Evolutionary conservation across 2,329 filamentous ascomycete genomes (phyloP).

Genomic region (Trichoderma gracile): DNA sequence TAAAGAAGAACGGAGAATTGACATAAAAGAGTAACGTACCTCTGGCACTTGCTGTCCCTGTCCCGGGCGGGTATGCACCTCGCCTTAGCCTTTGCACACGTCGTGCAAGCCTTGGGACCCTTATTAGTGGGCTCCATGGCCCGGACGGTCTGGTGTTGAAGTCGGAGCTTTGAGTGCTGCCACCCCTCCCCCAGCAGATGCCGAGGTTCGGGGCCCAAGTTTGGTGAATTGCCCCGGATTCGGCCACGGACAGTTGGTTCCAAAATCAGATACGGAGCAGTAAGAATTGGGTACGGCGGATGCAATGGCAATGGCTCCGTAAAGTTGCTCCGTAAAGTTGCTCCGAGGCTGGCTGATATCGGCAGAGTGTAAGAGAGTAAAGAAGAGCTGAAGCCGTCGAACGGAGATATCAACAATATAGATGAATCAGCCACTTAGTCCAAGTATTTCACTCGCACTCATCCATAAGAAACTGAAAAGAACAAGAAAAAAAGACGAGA

Average conservation of each 20-base stretch:
- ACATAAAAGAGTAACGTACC: slow-evolving; percentile 40
- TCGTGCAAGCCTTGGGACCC: slow-evolving; percentile 52
- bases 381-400: no score
- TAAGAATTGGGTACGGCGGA: neutral
- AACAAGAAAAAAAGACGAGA: neutral
- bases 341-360: neutral
- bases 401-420: no score
- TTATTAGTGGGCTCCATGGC: slow-evolving; percentile 39
- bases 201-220: neutral
- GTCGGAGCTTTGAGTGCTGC: neutral
- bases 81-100: slow-evolving; percentile 55
- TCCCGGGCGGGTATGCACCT: slow-evolving; percentile 49
- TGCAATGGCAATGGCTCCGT: neutral
- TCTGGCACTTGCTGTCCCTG: slow-evolving; percentile 47
- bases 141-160: neutral
- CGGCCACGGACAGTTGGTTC: neutral
- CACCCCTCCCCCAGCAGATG: neutral
- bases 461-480: neutral
- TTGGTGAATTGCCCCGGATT: neutral
- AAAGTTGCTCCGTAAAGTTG: slow-evolving; percentile 3
- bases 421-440: neutral
- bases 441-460: neutral
- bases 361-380: neutral
- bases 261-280: slow-evolving; percentile 2
- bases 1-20: neutral